These are phyloP conservation scores for Schizopora paradoxa DNA, from an alignment of 1,284 basidiomycete genomes.

Conservation along the genomic window DNA sequence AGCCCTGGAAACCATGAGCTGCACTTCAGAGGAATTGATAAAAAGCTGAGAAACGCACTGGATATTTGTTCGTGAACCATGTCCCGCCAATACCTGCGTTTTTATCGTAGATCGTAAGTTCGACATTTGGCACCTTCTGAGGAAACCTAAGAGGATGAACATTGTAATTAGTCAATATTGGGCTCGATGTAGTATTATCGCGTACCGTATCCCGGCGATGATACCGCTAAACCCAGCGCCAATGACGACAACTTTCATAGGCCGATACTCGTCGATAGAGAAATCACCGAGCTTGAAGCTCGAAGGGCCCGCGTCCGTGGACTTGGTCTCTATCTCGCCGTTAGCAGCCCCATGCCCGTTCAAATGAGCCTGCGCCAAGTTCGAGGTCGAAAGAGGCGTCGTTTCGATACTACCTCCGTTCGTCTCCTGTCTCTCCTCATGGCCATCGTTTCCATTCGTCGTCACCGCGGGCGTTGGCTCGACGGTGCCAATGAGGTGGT, in stretches of 20 bases:
- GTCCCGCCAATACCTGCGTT: slow-evolving; percentile 54
- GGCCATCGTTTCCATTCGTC: too few species aligned
- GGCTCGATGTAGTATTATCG: background rate
- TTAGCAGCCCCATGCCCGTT: too few species aligned
- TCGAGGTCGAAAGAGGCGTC: too few species aligned
- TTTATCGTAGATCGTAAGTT: slow-evolving; percentile 58
- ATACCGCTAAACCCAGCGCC: slow-evolving; percentile 27
- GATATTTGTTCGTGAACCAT: slow-evolving; percentile 43
- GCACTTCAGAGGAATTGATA: background rate
- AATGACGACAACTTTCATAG: slow-evolving; percentile 21
- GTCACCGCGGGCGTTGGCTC: too few species aligned
- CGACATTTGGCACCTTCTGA: slow-evolving; percentile 48
- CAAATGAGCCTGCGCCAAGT: too few species aligned
- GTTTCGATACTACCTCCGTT: too few species aligned
- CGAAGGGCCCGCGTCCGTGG: too few species aligned
- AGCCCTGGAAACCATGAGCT: slow-evolving; percentile 40
- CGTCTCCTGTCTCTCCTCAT: too few species aligned
- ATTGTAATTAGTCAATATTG: background rate
- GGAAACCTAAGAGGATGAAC: slow-evolving; percentile 39
- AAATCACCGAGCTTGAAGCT: slow-evolving; percentile 6
- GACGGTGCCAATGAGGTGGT: background rate
- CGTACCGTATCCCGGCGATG: slow-evolving; percentile 23
- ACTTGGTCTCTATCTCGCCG: too few species aligned
- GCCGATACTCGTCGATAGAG: slow-evolving; percentile 18
- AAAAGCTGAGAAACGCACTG: slow-evolving; percentile 21